These are phyloP conservation scores for Aurantiochytrium sp. DNA, from an alignment of 108 stramenopile genomes.

Conservation along the genomic window DNA sequence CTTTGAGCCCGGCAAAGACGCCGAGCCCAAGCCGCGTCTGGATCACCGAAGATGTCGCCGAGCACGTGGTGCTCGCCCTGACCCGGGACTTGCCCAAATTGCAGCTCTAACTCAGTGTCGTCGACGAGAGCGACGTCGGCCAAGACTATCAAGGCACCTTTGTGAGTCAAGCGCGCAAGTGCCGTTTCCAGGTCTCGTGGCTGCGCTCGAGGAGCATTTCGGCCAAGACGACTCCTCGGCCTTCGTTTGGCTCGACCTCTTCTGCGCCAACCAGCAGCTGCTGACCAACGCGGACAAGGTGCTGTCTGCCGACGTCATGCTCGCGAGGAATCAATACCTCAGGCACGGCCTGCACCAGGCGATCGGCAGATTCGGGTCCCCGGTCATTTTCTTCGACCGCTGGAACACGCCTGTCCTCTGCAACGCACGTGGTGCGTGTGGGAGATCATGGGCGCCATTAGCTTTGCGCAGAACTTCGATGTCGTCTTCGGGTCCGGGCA, in stretches of 20 bases:
- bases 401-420: not conserved
- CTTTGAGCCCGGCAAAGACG: not conserved
- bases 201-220: not conserved
- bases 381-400: not conserved
- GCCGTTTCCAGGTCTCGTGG: not conserved
- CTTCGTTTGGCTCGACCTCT: not conserved
- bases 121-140: not conserved
- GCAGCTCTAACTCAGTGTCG: not conserved
- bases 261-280: not conserved
- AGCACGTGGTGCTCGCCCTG: not conserved
- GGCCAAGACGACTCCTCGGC: not conserved
- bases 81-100: not conserved
- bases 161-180: not conserved
- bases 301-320: not conserved
- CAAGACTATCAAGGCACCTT: not conserved
- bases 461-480: not conserved
- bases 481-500: not conserved
- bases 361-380: not conserved
- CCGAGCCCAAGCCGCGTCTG: not conserved
- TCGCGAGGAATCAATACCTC: not conserved
- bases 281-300: not conserved
- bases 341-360: not conserved
- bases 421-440: not conserved
- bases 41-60: not conserved
- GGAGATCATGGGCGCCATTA: not conserved